These are phyloP conservation scores for Suillus hirtellus DNA, from an alignment of 768 basidiomycete genomes.

Conservation along the genomic window DNA sequence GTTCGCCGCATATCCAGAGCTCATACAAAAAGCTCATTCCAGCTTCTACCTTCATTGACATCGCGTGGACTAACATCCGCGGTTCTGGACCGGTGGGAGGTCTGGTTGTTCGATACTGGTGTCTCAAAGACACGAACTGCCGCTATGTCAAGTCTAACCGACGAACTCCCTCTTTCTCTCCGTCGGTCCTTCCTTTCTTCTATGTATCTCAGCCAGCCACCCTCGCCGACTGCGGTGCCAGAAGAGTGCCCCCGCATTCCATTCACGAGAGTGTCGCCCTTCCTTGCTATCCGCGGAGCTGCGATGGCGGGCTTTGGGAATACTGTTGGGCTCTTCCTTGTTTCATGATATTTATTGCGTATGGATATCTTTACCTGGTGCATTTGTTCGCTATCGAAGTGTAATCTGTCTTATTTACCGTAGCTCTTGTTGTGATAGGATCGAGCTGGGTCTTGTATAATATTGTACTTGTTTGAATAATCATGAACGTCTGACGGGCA, in stretches of 20 bases:
- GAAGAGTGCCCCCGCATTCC: conserved; percentile 57
- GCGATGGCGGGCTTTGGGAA: conserved; percentile 79
- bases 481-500: background rate
- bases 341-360: conserved; percentile 11
- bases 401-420: conserved; percentile 3
- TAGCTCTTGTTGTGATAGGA: conserved; percentile 7
- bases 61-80: conserved; percentile 54
- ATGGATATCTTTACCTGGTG: conserved; percentile 1
- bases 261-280: conserved; percentile 76
- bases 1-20: conserved; percentile 64
- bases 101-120: conserved; percentile 74
- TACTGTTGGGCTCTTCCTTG: conserved; percentile 59
- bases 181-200: conserved; percentile 12
- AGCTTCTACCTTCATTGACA: conserved; percentile 17
- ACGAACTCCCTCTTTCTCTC: conserved; percentile 24
- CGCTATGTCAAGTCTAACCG: conserved; percentile 48
- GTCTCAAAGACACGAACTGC: conserved; percentile 50
- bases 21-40: conserved; percentile 28
- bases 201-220: conserved; percentile 9
- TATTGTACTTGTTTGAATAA: conserved; percentile 12
- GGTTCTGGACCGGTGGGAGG: conserved; percentile 79
- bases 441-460: conserved; percentile 4
- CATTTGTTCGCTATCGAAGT: background rate
- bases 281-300: conserved; percentile 48
- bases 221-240: conserved; percentile 1